These are phyloP conservation scores for Mimosa pudica DNA, from an alignment of 306 rosid genomes.

Conservation along the genomic window DNA sequence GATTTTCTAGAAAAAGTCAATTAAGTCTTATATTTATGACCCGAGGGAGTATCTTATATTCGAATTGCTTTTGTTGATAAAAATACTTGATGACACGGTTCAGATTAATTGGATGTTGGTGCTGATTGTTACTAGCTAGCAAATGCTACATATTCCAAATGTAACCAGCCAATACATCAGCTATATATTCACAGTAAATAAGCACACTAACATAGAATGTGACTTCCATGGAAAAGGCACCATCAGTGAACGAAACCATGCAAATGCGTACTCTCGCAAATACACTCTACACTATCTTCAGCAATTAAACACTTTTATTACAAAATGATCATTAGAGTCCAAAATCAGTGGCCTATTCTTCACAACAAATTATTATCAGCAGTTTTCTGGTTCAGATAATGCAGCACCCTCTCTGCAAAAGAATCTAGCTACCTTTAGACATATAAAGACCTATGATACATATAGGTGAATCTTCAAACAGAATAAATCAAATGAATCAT, in stretches of 20 bases:
- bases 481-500: not conserved
- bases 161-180: not conserved
- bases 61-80: not conserved
- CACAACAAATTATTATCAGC: not conserved
- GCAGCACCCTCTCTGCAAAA: constrained; percentile 32
- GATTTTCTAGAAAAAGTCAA: no score
- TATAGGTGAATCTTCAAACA: not conserved
- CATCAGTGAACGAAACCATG: not conserved
- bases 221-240: not conserved
- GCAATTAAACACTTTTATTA: not conserved
- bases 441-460: not conserved
- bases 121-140: not conserved
- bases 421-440: constrained; percentile 32
- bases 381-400: constrained; percentile 4
- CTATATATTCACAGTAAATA: not conserved
- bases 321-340: not conserved
- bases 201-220: not conserved
- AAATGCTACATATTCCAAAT: not conserved
- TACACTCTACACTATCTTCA: not conserved
- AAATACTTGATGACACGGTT: not conserved
- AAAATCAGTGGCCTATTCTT: not conserved
- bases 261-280: not conserved
- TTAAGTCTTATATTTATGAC: no score
- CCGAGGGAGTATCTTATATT: not conserved
- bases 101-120: not conserved